Evolutionary conservation across 345 rosid genomes (phyloP).

Genomic region (Sisymbrium altissimum): DNA sequence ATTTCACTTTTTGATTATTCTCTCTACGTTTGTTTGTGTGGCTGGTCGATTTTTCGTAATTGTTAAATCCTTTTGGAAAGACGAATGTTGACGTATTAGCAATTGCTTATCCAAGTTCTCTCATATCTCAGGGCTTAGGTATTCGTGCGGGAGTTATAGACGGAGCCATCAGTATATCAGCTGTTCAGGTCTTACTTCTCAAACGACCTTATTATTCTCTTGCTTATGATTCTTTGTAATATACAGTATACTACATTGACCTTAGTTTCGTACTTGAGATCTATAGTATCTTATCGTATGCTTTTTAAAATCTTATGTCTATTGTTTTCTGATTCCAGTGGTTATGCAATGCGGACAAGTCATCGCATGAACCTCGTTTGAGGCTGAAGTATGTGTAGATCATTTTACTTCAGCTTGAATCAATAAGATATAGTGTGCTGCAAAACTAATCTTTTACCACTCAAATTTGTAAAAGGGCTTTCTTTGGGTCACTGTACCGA

Average conservation of each 20-base stretch:
- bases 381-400: constrained; percentile 69
- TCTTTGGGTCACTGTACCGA: constrained; percentile 79
- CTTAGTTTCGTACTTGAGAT: neutral
- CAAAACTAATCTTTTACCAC: constrained; percentile 1
- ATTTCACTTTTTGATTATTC: neutral
- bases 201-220: neutral
- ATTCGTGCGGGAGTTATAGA: constrained; percentile 82
- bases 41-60: neutral
- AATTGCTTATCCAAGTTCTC: neutral
- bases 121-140: constrained; percentile 67
- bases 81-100: neutral
- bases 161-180: constrained; percentile 95
- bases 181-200: constrained; percentile 64
- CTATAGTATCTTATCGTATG: neutral
- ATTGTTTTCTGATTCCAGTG: constrained; percentile 45
- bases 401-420: neutral
- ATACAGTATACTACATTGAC: too few species aligned
- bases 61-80: neutral
- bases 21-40: neutral
- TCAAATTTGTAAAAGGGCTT: constrained; percentile 48
- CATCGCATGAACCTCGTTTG: constrained; percentile 84
- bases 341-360: constrained; percentile 97
- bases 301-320: neutral
- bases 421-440: neutral
- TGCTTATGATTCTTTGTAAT: neutral